These are phyloP conservation scores for Primulina huaijiensis DNA, from an alignment of 257 asterid genomes.

Conservation along the genomic window DNA sequence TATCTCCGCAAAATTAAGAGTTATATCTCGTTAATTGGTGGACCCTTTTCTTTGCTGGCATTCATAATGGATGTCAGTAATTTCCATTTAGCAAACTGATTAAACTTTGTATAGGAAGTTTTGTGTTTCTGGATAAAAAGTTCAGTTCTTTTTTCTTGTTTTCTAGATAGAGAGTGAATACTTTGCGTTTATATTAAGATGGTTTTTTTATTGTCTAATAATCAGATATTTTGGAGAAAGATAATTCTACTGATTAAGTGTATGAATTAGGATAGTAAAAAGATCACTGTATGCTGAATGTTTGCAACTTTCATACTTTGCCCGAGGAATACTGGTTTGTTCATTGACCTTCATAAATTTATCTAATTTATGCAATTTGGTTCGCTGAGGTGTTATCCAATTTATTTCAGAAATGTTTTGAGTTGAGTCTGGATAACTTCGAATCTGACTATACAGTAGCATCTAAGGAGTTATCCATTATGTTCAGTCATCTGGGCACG, in stretches of 20 bases:
- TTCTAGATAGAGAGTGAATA: neutral
- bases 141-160: neutral
- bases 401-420: conserved; percentile 70
- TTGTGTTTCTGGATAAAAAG: neutral
- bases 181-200: neutral
- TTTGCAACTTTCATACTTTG: conserved; percentile 3
- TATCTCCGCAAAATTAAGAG: neutral
- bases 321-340: neutral
- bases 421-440: conserved; percentile 37
- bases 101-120: neutral
- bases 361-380: conserved; percentile 17
- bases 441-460: conserved; percentile 34
- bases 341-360: conserved; percentile 3
- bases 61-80: neutral
- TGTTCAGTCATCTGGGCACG: conserved; percentile 61
- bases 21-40: neutral
- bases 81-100: neutral
- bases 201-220: neutral
- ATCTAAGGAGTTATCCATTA: conserved; percentile 43
- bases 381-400: conserved; percentile 6
- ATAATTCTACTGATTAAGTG: neutral
- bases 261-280: neutral
- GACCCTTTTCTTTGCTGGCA: neutral
- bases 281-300: neutral
- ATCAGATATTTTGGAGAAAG: neutral